phyloP scores from a whole-genome alignment of 2,329 filamentous ascomycete species.

The Penicillium sclerotigenum region DNA sequence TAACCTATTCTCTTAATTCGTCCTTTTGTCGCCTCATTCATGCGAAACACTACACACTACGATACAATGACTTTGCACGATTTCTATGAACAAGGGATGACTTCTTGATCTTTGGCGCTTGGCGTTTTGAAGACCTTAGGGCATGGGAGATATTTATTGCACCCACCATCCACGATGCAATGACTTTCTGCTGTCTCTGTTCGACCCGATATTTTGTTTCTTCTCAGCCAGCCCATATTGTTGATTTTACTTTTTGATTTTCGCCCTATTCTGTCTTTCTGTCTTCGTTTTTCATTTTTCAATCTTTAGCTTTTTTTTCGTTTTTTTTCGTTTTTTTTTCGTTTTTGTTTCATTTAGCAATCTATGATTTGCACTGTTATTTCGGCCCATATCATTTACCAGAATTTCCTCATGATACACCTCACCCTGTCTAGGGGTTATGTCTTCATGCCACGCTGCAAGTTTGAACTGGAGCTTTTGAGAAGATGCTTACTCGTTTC shows the following conservation, averaged over 20 bases:
- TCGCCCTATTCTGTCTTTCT: background rate
- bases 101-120: slow-evolving; percentile 19
- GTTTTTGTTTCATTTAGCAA: background rate
- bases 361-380: slow-evolving; percentile 6
- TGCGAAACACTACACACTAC: background rate
- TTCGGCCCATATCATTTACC: slow-evolving; percentile 2
- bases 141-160: slow-evolving; percentile 8
- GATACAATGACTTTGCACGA: slow-evolving; percentile 20
- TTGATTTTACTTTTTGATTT: background rate
- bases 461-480: background rate
- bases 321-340: background rate
- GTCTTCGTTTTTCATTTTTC: background rate
- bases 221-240: background rate
- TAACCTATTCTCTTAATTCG: background rate
- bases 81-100: slow-evolving; percentile 17
- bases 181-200: background rate
- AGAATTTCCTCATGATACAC: slow-evolving; percentile 10
- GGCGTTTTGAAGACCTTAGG: slow-evolving; percentile 14
- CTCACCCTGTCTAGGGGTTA: background rate
- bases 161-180: slow-evolving; percentile 6
- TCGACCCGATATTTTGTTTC: background rate
- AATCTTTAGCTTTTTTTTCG: background rate
- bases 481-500: background rate
- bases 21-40: slow-evolving; percentile 8
- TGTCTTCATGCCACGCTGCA: background rate